Evolutionary conservation across 768 basidiomycete genomes (phyloP), one percentile per base, ranked within the genome.

Genomic region (Mycena olivaceomarginata): DNA sequence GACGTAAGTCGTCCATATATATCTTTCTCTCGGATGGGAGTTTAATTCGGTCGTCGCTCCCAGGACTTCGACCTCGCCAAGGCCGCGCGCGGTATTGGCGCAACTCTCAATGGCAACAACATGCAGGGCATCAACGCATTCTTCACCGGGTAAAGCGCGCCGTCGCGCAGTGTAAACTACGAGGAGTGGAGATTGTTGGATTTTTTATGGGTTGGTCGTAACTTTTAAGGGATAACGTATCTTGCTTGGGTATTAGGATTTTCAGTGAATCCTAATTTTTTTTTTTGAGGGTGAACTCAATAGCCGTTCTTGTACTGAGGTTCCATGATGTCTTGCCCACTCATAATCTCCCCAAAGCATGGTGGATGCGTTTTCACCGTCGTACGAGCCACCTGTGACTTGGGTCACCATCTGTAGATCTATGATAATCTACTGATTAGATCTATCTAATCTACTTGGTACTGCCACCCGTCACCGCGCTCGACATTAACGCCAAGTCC

Each of bases 71-170:
- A 77, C 57, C n/a, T 77, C 20, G 72, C 71, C 41, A 64, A 77
- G 41, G 77, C 77, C 1, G 77, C 77, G 16, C 56, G 67, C 67
- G 22, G 20, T 39, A 67, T 74, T 51, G 77, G 77, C 53, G 72
- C 69, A 1, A 77, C 71, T 41, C 22, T 77, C 51, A 74, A 70
- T 56, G 62, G 51, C 5, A 72, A 72, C 37, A 73, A 77, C 56
- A 64, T 77, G 31, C 77, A 77, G 69, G 77, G 77, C 43, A 70
- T 77, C 72, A 51, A 77, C 8, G 77, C 77, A 5, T 77, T 77
- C 67, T 77, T 77, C 77, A 77, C 76, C 22, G 76, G 76, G 15
- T 77, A 68, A 75, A 31, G 3, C 39, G 15, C 31, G 57, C 57
- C 57, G 15, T 37, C 4, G 20, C 2, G 57, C 57, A 59, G 57